phyloP scores from a whole-genome alignment of 441 rosid genomes.

The Eutrema salsugineum region DNA sequence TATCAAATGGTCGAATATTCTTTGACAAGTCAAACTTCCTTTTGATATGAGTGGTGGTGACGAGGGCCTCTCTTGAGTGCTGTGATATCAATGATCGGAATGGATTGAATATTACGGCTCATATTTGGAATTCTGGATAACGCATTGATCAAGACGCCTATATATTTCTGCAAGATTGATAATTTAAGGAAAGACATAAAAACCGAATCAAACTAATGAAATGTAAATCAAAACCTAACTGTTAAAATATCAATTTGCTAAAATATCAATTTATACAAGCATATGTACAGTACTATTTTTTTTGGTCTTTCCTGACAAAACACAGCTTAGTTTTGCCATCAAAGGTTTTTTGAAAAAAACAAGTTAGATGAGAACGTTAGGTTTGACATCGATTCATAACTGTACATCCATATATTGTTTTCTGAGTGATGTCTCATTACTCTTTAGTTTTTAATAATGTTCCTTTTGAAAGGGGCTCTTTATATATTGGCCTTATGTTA shows the following conservation, averaged over 20 bases:
- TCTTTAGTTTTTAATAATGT: background rate
- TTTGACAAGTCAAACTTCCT: conserved; percentile 18
- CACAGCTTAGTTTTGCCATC: background rate
- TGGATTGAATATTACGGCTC: conserved; percentile 5
- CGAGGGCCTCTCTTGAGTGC: conserved; percentile 8
- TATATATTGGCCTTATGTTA: conserved; percentile 30
- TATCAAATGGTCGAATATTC: background rate
- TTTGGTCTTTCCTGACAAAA: background rate
- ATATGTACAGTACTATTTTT: background rate
- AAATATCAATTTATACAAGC: background rate
- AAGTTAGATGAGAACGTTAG: background rate
- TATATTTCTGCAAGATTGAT: background rate
- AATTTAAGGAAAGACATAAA: background rate
- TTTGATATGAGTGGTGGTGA: conserved; percentile 19
- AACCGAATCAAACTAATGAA: background rate
- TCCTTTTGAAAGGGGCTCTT: conserved; percentile 15
- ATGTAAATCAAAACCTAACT: background rate
- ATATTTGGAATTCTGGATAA: conserved; percentile 2
- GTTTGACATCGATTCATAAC: conserved; percentile 5
- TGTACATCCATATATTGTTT: background rate
- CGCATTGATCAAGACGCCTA: conserved; percentile 4
- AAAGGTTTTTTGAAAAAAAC: background rate
- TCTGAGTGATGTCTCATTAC: conserved; percentile 6
- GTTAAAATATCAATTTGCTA: too few relatives aligned
- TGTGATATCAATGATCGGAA: background rate